A percentile compares a stretch with the other conserved stretches of the same genome.
phyloP scores from a whole-genome alignment of 2,329 filamentous ascomycete species.

The Thielaviopsis musarum region DNA sequence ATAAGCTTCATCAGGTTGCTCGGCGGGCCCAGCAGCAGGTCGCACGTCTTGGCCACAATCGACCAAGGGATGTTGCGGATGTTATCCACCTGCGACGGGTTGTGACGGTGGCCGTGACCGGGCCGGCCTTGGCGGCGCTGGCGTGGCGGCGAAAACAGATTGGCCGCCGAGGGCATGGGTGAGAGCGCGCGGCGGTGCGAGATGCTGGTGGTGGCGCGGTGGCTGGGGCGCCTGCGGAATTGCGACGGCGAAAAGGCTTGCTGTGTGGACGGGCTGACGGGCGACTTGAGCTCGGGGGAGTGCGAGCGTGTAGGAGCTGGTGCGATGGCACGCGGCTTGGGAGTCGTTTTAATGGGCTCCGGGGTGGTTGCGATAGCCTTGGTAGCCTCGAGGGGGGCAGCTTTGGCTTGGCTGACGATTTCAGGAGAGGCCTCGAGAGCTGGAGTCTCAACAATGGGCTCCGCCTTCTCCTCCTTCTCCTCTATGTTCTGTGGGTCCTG shows the following conservation, averaged over 20 bases:
- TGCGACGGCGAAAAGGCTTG: conserved; percentile 18
- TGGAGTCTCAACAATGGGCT: not conserved
- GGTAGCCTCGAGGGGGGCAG: not conserved
- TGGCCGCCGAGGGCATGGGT: conserved; percentile 50
- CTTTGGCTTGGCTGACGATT: not conserved
- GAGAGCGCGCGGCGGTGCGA: conserved; percentile 42
- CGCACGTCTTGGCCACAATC: conserved; percentile 60
- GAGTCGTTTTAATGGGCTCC: not conserved
- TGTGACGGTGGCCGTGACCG: conserved; percentile 1
- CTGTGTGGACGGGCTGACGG: conserved; percentile 4
- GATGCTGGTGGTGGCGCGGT: conserved; percentile 37
- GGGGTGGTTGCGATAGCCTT: not conserved
- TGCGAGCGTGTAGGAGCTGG: not conserved
- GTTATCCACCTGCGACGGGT: conserved; percentile 22
- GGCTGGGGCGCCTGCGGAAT: conserved; percentile 21
- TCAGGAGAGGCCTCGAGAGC: not conserved
- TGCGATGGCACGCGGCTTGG: not conserved
- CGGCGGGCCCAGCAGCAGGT: conserved; percentile 65
- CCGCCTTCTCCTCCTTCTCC: not conserved
- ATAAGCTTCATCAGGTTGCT: conserved; percentile 63
- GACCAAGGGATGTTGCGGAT: conserved; percentile 39
- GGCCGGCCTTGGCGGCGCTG: not conserved
- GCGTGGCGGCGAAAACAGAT: conserved; percentile 37
- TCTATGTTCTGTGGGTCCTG: not conserved
- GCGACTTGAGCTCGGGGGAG: not conserved